Evolutionary conservation across 2,329 filamentous ascomycete genomes (phyloP), one percentile per base, ranked within the genome.

Genomic region (Trichoderma cornu-damae): DNA sequence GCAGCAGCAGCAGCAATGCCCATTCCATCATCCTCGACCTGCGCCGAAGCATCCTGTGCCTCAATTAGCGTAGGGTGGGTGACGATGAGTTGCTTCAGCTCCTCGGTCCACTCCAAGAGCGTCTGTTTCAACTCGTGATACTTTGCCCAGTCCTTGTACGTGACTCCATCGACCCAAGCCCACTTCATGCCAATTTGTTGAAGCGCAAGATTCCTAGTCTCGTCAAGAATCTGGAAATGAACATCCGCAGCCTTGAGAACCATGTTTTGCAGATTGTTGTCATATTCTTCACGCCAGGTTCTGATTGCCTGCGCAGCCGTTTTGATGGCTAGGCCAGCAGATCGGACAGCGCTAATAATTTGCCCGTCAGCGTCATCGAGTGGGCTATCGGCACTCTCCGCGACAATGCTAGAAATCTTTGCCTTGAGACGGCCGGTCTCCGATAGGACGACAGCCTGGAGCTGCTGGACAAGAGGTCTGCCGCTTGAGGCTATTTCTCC

Each of bases 141-240:
- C 70, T 93, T 94, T 59, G 87, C 84, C 94, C 94, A 99, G 70
- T 99, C 91, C 71, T 95, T 92, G 78, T 99, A 96, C 1, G 93
- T 96, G 60, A 99, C 83, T 30, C 90, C 90, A 58, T 97, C 91
- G 75, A 91, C 94, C 87, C 90, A 96, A 11, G 93, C 91, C 92
- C 94, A 99, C 67, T 83, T 84, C 85, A 95, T 93, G 57, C 92
- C 92, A 54, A 96, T 90, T 70, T 95, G 90, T 69, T 96, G 90
- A 32, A 96, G 79, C 5, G 91, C 90, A 34, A 96, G 79, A 65
- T 92, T 88, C 40, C 89, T 85, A 60, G 94, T 92, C 67, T 84
- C 83, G 62, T 93, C 88, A 30, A 96, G 81, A 14, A 95, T 90
- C 67, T 86, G 82, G 54, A 96, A 84, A 44, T 93, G 93, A 38